Percentiles rank a stretch among this genome's conserved stretches.
These are phyloP conservation scores for Cladophialophora psammophila DNA, from an alignment of 2,329 filamentous ascomycete species.

Conservation along the genomic window DNA sequence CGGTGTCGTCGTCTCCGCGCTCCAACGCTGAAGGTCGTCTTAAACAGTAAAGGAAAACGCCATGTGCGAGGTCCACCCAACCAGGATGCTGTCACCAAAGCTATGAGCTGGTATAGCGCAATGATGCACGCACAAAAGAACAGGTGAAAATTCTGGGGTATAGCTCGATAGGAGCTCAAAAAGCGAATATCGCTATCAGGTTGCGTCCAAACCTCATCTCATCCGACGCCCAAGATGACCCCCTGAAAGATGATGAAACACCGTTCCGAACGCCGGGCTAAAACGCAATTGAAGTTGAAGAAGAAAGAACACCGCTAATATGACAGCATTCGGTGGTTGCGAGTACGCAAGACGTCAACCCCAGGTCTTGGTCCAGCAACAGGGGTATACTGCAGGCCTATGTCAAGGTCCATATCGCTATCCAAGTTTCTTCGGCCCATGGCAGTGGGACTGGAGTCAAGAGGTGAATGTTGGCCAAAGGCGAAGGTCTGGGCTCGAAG, in stretches of 20 bases:
- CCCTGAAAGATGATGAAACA: slow-evolving; percentile 21
- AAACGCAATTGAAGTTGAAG: slow-evolving; percentile 29
- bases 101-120: slow-evolving; percentile 27
- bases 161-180: slow-evolving; percentile 13
- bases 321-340: slow-evolving; percentile 39
- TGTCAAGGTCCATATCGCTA: slow-evolving; percentile 40
- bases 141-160: slow-evolving; percentile 8
- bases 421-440: slow-evolving; percentile 47
- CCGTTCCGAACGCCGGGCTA: slow-evolving; percentile 39
- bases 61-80: background rate
- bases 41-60: slow-evolving; percentile 4
- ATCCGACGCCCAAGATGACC: slow-evolving; percentile 11
- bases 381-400: slow-evolving; percentile 38
- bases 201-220: slow-evolving; percentile 15
- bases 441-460: slow-evolving; percentile 70
- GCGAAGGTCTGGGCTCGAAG: slow-evolving; percentile 92
- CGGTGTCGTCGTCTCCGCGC: slow-evolving; percentile 6
- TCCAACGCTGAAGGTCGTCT: slow-evolving; percentile 14
- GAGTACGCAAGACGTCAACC: slow-evolving; percentile 32
- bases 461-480: slow-evolving; percentile 76
- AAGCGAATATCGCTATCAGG: slow-evolving; percentile 20
- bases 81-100: slow-evolving; percentile 17
- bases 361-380: slow-evolving; percentile 33
- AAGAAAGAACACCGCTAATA: slow-evolving; percentile 34
- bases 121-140: slow-evolving; percentile 26